A percentile compares a stretch with the other conserved stretches of the same genome.
These are phyloP conservation scores for Calcarisporium arbuscula DNA, from an alignment of 2,329 filamentous ascomycete species.

Conservation along the genomic window DNA sequence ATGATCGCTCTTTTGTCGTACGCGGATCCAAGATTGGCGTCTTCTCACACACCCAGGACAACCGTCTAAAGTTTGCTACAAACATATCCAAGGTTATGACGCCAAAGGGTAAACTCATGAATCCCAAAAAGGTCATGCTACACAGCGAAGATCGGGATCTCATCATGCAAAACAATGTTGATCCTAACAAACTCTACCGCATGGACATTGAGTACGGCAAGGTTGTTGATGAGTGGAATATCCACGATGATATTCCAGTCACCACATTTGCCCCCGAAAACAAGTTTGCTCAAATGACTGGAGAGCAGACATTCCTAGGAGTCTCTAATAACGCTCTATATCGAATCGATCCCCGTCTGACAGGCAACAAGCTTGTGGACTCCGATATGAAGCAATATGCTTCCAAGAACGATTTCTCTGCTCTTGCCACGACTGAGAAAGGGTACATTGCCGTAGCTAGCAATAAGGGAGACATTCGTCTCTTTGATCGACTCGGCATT, in stretches of 20 bases:
- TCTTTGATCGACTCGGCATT: slow-evolving; percentile 94
- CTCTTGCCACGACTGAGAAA: slow-evolving; percentile 89
- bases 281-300: slow-evolving; percentile 97
- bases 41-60: slow-evolving; percentile 92
- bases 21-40: slow-evolving; percentile 97
- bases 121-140: slow-evolving; percentile 93
- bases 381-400: slow-evolving; percentile 90
- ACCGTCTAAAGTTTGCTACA: slow-evolving; percentile 90
- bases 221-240: slow-evolving; percentile 97
- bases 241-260: slow-evolving; percentile 93
- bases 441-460: slow-evolving; percentile 95
- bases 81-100: slow-evolving; percentile 96
- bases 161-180: slow-evolving; percentile 74
- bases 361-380: slow-evolving; percentile 89
- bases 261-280: slow-evolving; percentile 89
- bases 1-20: slow-evolving; percentile 94
- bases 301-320: slow-evolving; percentile 90
- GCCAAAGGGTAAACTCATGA: slow-evolving; percentile 79
- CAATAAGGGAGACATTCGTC: slow-evolving; percentile 93
- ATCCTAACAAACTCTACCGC: slow-evolving; percentile 87
- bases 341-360: slow-evolving; percentile 83
- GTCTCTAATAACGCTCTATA: slow-evolving; percentile 89
- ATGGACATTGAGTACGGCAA: slow-evolving; percentile 99
- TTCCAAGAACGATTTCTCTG: slow-evolving; percentile 96
- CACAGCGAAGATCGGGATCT: slow-evolving; percentile 86